Conservation (phyloP, 2,329 filamentous ascomycete genomes). For the Colletotrichum tropicicola region DNA sequence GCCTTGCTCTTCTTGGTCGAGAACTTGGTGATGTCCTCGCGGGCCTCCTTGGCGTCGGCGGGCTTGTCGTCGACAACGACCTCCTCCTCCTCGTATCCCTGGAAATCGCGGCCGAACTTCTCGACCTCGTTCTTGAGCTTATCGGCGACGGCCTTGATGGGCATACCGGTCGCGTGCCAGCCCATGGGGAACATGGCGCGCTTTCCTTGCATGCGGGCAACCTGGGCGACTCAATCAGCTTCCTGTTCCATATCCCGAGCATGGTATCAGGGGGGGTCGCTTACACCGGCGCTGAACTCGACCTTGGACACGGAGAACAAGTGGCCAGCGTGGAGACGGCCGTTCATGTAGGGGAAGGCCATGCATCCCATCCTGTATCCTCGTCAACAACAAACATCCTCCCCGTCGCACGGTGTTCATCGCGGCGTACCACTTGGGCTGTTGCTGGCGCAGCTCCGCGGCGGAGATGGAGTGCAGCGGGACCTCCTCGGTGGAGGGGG, state of each 20-base stretch:
- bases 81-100: conserved; percentile 74
- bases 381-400: not conserved
- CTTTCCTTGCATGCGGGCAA: conserved; percentile 88
- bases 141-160: conserved; percentile 96
- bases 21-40: conserved; percentile 91
- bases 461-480: conserved; percentile 78
- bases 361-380: conserved; percentile 39
- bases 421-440: conserved; percentile 87
- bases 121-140: conserved; percentile 91
- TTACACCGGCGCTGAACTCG: conserved; percentile 87
- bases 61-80: conserved; percentile 58
- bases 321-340: conserved; percentile 89
- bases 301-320: conserved; percentile 92
- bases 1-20: conserved; percentile 93
- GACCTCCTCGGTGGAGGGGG: conserved; percentile 81
- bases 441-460: conserved; percentile 78
- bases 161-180: conserved; percentile 97
- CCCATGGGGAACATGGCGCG: conserved; percentile 88
- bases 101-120: conserved; percentile 88
- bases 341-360: conserved; percentile 78
- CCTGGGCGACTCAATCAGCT: conserved; percentile 5
- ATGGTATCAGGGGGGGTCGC: not conserved
- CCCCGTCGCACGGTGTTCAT: too few relatives aligned
- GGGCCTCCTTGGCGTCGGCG: conserved; percentile 62
- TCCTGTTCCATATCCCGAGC: too few relatives aligned